These are phyloP conservation scores for Globisporangium paddicum DNA, from an alignment of 352 stramenopile species.

Conservation along the genomic window DNA sequence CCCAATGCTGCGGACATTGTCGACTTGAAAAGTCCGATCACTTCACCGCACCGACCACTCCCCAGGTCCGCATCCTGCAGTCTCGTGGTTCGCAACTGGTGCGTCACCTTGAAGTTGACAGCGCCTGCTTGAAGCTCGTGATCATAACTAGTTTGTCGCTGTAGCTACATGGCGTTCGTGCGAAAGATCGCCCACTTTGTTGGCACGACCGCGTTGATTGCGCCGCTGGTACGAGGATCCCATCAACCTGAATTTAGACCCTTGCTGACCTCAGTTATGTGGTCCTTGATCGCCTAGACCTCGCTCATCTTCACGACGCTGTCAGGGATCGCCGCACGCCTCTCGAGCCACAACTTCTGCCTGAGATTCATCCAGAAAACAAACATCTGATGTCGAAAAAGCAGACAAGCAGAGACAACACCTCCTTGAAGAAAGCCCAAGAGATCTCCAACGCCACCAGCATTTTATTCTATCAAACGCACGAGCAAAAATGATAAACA, in stretches of 20 bases:
- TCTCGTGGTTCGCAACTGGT: slow-evolving; percentile 31
- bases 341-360: background rate
- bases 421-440: background rate
- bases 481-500: no score
- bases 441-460: background rate
- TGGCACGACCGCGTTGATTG: slow-evolving; percentile 15
- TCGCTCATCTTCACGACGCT: slow-evolving; percentile 16
- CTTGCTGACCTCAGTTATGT: no score
- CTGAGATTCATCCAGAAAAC: slow-evolving; percentile 15
- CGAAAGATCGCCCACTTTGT: slow-evolving; percentile 20
- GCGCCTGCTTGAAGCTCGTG: background rate
- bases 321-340: slow-evolving; percentile 11
- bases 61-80: slow-evolving; percentile 22
- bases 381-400: background rate
- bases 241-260: no score
- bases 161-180: slow-evolving; percentile 18
- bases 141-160: background rate
- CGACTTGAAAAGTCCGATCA: slow-evolving; percentile 17
- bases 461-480: no score
- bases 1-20: background rate
- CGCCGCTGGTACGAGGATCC: slow-evolving; percentile 14
- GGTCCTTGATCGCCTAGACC: slow-evolving; percentile 6
- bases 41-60: slow-evolving; percentile 3
- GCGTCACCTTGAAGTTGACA: background rate
- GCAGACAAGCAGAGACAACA: background rate